phyloP scores from a whole-genome alignment of 148 eudicot species.

The Salicornia ramosissima region DNA sequence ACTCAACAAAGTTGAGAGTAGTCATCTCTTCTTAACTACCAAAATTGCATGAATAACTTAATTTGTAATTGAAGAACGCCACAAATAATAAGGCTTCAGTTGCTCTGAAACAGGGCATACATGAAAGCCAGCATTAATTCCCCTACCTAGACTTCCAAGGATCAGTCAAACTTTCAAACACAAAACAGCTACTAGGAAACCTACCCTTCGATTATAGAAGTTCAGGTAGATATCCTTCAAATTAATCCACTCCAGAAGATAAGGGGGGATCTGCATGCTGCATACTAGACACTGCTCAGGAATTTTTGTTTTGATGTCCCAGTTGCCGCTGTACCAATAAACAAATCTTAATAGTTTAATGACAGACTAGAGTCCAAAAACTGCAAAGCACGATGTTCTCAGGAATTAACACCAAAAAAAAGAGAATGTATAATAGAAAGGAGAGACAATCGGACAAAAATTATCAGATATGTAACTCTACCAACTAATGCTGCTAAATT shows the following conservation, averaged over 20 bases:
- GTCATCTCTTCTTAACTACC: not conserved
- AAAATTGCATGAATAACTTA: not conserved
- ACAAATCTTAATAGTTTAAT: conserved; percentile 11
- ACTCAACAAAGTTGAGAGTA: not conserved
- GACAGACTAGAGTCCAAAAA: no score
- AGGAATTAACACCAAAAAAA: not conserved
- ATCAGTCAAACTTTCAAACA: not conserved
- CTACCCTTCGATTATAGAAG: conserved; percentile 76
- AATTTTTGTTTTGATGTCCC: conserved; percentile 96
- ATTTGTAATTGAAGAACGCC: not conserved
- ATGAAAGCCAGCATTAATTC: not conserved
- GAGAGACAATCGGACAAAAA: no score
- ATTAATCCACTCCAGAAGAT: conserved; percentile 96
- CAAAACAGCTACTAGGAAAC: conserved; percentile 18
- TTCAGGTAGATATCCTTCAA: conserved; percentile 81
- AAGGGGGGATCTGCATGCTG: conserved; percentile 67
- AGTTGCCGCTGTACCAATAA: conserved; percentile 67
- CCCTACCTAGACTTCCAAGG: not conserved
- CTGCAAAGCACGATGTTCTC: no score
- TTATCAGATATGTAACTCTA: no score
- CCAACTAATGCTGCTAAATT: no score
- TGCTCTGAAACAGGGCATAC: not conserved
- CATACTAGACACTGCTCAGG: conserved; percentile 89
- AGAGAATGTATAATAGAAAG: no score
- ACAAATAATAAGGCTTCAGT: not conserved